Base-by-base conservation (phyloP, 1,284 basidiomycete genomes). In the Phenoliferia sp. region DNA sequence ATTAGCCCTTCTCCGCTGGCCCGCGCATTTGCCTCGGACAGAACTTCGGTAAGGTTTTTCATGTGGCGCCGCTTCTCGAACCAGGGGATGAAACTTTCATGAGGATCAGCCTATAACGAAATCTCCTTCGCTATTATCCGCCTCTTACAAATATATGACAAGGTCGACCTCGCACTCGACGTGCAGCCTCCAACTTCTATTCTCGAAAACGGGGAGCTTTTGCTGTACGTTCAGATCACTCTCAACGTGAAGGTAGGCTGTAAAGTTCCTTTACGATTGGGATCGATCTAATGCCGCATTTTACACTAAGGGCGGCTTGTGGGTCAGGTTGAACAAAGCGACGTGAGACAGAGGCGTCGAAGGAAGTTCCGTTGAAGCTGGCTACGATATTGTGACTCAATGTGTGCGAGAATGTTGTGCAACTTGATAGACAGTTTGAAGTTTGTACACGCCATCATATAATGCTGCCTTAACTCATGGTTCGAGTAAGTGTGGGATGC, bases 1-100 rank as follows among this genome's bases (percentile, higher is more conserved):
- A 3, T 1, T 35, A 59, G 57, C 71, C 71, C 10, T 73, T 72
- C 56, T 86, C 88, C 74, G 85, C 85, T 52, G 88, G 88, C 0
- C 87, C 88, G 15, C 79, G 85, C 3, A 85, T 86, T 64, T 89
- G 88, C 73, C 78, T 89, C 22, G 88, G 88, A 7, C 87, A 88
- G 75, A 86, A 88, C 71, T 88, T 88, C 69, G 88, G 88, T 3
- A 86, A 85, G 57, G 2, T 10, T 9, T 6, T 35, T 19, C 17
- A 3, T 19, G 5, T 9, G 12, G 19, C 5, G 6, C 2, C 34
- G 6, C 17, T 15, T 17, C 33, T 33, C 6, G 4, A 22, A 39
- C n/a, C 34, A 6, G 2, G n/a, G n/a, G 19, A 36, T 4, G n/a
- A 6, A 10, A 15, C 22, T 28, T 26, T 3, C 17, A 31, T 16